phyloP scores from a whole-genome alignment of 208 protist species.

The Zelonia costaricensis region DNA sequence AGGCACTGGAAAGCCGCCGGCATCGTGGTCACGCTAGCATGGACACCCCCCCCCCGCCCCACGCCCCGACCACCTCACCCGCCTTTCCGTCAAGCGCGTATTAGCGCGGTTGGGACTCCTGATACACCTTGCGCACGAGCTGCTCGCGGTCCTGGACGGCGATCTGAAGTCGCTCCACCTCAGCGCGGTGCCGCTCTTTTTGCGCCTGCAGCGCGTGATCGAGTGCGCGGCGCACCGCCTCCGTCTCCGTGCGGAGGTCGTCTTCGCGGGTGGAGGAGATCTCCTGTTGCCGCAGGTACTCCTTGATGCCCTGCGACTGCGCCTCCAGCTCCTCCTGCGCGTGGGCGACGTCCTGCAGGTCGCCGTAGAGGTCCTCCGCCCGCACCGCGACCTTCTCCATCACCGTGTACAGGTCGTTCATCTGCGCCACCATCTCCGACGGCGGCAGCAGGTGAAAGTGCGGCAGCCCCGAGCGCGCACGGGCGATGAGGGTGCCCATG shows the following conservation, averaged over 20 bases:
- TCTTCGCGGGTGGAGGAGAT: constrained; percentile 38
- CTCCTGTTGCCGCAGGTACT: constrained; percentile 58
- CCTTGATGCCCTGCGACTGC: constrained; percentile 53
- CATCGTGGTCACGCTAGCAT: too few species aligned
- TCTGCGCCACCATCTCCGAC: constrained; percentile 76
- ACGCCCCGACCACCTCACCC: too few species aligned
- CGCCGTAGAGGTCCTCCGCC: constrained; percentile 54
- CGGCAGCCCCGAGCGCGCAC: constrained; percentile 39
- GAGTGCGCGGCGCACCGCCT: constrained; percentile 47
- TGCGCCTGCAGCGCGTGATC: constrained; percentile 48
- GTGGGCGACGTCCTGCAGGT: constrained; percentile 50
- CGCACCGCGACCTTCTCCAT: constrained; percentile 78
- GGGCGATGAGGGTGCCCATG: constrained; percentile 39
- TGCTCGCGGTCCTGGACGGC: constrained; percentile 73
- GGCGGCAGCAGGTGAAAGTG: constrained; percentile 87
- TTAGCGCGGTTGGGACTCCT: constrained; percentile 12
- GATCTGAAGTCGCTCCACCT: constrained; percentile 50
- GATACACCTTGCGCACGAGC: constrained; percentile 57
- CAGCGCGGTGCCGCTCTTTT: constrained; percentile 33
- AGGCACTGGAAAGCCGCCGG: too few species aligned
- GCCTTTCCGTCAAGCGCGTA: too few species aligned
- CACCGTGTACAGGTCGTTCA: constrained; percentile 85
- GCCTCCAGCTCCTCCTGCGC: constrained; percentile 64
- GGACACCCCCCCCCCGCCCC: too few species aligned
- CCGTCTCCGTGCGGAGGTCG: constrained; percentile 54